A percentile compares a stretch with the other conserved stretches of the same genome.
Conservation (phyloP, 2,329 filamentous ascomycete species). For the Corinectria fuckeliana region DNA sequence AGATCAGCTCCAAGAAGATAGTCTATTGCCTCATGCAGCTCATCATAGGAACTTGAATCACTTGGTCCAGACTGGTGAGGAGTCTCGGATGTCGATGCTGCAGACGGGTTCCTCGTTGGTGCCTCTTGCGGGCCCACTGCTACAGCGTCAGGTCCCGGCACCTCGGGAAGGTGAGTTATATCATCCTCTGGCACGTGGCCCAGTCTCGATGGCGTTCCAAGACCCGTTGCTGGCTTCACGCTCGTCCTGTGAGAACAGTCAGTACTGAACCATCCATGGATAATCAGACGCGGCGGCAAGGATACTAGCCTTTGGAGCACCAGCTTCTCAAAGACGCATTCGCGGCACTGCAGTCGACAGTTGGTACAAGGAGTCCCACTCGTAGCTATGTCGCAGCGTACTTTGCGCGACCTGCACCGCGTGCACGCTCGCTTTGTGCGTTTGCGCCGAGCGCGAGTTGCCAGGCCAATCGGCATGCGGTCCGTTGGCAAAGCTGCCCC, state of each 20-base stretch:
- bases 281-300: background rate
- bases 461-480: background rate
- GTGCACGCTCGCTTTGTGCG: background rate
- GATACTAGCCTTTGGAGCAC: background rate
- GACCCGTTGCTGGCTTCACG: too few relatives aligned
- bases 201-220: too few relatives aligned
- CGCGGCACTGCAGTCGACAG: background rate
- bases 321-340: background rate
- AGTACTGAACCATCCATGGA: too few relatives aligned
- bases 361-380: background rate
- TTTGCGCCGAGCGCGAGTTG: background rate
- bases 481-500: background rate
- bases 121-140: too few relatives aligned
- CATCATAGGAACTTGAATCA: background rate
- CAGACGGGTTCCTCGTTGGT: too few relatives aligned
- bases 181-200: too few relatives aligned
- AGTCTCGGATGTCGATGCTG: background rate
- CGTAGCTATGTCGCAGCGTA: background rate
- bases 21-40: background rate
- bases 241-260: too few relatives aligned
- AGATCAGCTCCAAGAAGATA: background rate
- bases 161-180: too few relatives aligned
- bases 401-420: background rate
- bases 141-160: too few relatives aligned
- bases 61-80: background rate